phyloP scores from a whole-genome alignment of 352 stramenopile species.

The Globisporangium spinosum region DNA sequence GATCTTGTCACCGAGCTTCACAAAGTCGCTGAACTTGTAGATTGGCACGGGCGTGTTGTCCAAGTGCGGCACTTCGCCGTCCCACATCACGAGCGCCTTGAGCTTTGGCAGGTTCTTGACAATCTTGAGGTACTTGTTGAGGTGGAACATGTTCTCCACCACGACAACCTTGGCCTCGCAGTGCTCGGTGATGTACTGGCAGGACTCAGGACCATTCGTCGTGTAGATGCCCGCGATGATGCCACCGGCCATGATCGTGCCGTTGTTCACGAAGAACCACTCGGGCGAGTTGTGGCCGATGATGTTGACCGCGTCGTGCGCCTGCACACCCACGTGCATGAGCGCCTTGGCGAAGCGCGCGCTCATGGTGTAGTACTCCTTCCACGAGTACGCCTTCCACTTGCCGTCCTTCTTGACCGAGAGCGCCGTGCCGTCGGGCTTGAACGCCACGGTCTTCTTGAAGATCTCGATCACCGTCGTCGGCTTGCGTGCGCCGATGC shows the following conservation, averaged over 20 bases:
- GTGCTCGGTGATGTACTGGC: conserved; percentile 78
- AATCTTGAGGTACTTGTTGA: conserved; percentile 74
- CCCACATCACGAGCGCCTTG: conserved; percentile 75
- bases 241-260: conserved; percentile 72
- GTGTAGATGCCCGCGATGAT: conserved; percentile 84
- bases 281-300: conserved; percentile 85
- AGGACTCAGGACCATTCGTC: conserved; percentile 71
- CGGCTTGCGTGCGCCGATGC: conserved; percentile 29
- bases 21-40: conserved; percentile 59
- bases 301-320: conserved; percentile 74
- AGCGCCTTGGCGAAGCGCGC: conserved; percentile 69
- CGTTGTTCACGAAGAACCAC: conserved; percentile 83
- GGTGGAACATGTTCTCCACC: conserved; percentile 57
- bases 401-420: conserved; percentile 33
- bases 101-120: conserved; percentile 58
- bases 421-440: conserved; percentile 30
- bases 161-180: conserved; percentile 77
- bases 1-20: conserved; percentile 41
- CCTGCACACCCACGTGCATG: conserved; percentile 62
- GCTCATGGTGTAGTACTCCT: conserved; percentile 73
- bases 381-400: conserved; percentile 59
- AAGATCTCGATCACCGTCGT: conserved; percentile 38
- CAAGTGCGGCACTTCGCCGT: conserved; percentile 34
- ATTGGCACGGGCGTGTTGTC: conserved; percentile 40
- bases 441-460: conserved; percentile 28